These are phyloP conservation scores for Ploettnerulaceae sp. DNA, from an alignment of 2,329 filamentous ascomycete species.

Conservation along the genomic window DNA sequence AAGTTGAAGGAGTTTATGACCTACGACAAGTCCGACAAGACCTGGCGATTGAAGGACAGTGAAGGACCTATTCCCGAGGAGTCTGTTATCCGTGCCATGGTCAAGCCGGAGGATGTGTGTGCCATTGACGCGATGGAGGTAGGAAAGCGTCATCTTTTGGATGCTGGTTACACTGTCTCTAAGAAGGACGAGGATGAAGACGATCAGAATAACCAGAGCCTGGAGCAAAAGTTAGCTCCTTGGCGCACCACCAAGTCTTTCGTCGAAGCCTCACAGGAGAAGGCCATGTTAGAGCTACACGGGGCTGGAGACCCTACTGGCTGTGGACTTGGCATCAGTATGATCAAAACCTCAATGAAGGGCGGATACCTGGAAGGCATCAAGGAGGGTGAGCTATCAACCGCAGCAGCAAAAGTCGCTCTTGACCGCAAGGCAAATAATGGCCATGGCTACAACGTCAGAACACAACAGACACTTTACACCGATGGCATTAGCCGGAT, in stretches of 20 bases:
- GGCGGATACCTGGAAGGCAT: conserved; percentile 86
- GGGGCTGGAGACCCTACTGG: conserved; percentile 93
- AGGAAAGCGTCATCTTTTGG: conserved; percentile 82
- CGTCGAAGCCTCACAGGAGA: conserved; percentile 85
- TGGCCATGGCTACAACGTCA: conserved; percentile 96
- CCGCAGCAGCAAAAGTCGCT: conserved; percentile 56
- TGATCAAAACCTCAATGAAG: conserved; percentile 98
- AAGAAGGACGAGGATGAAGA: conserved; percentile 54
- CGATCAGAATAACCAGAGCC: conserved; percentile 50
- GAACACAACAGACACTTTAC: conserved; percentile 87
- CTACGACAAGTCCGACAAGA: conserved; percentile 80
- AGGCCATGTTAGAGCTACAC: conserved; percentile 94
- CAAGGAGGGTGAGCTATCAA: conserved; percentile 54
- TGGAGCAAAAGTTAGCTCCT: conserved; percentile 85
- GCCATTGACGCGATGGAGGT: conserved; percentile 95
- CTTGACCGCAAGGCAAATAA: conserved; percentile 85
- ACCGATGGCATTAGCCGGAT: conserved; percentile 87
- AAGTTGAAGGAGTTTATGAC: conserved; percentile 95
- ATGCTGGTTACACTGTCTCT: conserved; percentile 77
- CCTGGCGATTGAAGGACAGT: conserved; percentile 71
- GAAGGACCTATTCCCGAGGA: conserved; percentile 72
- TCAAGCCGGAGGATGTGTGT: conserved; percentile 93
- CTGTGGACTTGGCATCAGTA: conserved; percentile 89
- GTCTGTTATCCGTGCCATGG: conserved; percentile 74
- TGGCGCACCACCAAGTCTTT: conserved; percentile 98